These are phyloP conservation scores for Takashimella koratensis DNA, from an alignment of 1,284 basidiomycete genomes.

Conservation along the genomic window DNA sequence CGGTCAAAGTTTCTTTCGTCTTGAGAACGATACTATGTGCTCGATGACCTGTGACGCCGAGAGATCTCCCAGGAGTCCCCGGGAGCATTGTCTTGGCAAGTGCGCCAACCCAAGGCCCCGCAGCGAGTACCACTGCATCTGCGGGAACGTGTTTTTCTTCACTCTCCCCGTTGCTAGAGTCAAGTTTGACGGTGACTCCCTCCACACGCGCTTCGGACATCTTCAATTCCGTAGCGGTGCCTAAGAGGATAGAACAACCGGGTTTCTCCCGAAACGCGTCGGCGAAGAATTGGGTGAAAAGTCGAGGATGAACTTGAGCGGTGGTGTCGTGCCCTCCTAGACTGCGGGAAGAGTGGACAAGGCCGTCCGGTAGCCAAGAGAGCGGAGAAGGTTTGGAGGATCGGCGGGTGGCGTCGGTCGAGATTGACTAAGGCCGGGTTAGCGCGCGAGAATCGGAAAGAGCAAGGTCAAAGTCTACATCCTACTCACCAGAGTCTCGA, in stretches of 20 bases:
- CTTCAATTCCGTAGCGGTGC: slow-evolving; percentile 22
- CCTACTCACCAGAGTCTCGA: slow-evolving; percentile 50
- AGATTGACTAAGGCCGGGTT: slow-evolving; percentile 29
- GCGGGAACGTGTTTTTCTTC: slow-evolving; percentile 47
- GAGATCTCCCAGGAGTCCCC: slow-evolving; percentile 43
- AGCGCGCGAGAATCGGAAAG: not conserved
- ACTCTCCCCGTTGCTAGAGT: slow-evolving; percentile 13
- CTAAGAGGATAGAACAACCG: slow-evolving; percentile 33
- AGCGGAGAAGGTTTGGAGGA: slow-evolving; percentile 35
- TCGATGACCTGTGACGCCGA: slow-evolving; percentile 48
- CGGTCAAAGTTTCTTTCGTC: slow-evolving; percentile 37
- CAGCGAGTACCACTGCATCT: slow-evolving; percentile 63
- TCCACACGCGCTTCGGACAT: slow-evolving; percentile 18
- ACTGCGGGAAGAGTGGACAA: slow-evolving; percentile 32
- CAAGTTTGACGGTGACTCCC: slow-evolving; percentile 14
- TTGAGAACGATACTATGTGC: slow-evolving; percentile 54
- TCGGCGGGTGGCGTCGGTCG: slow-evolving; percentile 37
- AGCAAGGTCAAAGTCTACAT: not conserved
- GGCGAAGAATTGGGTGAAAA: slow-evolving; percentile 72
- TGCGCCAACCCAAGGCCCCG: slow-evolving; percentile 80
- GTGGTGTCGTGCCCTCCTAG: slow-evolving; percentile 41
- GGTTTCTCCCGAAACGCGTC: slow-evolving; percentile 45
- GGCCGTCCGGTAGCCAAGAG: slow-evolving; percentile 39
- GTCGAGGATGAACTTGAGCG: slow-evolving; percentile 44
- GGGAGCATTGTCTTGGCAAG: slow-evolving; percentile 56